Base-by-base conservation (phyloP, 2,329 filamentous ascomycete genomes). In the Tetracladium maxilliforme region DNA sequence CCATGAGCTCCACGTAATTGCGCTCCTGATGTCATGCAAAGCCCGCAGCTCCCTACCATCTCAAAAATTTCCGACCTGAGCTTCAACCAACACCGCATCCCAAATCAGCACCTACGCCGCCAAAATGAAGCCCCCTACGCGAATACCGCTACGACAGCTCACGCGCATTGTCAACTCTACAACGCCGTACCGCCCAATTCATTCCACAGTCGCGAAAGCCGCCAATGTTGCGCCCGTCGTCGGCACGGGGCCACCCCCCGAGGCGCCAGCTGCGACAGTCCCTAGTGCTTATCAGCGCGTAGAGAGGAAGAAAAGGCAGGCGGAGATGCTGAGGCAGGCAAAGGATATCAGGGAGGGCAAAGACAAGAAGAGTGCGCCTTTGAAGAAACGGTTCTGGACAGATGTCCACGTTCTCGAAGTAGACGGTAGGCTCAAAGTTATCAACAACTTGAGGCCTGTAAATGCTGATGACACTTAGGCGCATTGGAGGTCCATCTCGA, bases 361-460 rank as follows among this genome's bases (percentile, higher is more conserved):
- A 2, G 39, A 37, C 16, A 61, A 62, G 34, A 56, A 60, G 3
- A 44, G 48, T 11, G 54, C 47, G 18, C 43, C 66, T 29, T 60
- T 74, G 42, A 62, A 61, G 43, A 80, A 73, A 56, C 67, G 86
- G 26, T 94, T 94, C 56, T 95, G 87, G 87, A 82, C 78, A 49
- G 68, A 90, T 44, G 82, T 90, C 2, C 49, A 62, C 32, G 72
- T 94, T 19, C 60, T 65, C 35, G 69, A 78, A 42, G 63, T 64
- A 7, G 56, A 73, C 34, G 74, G 76, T 79, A 55, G 29, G 51
- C 35, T 30, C 21, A 7, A 23, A 13, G n/a, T 16, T 16, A 8
- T n/a, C n/a, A 6, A 13, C 2, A 6, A n/a, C 22, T 15, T 11
- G 7, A 13, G 10, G 10, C 14, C 10, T 10, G n/a, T 9, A 14